Percentiles rank a stretch among this genome's conserved stretches.
Evolutionary conservation across 2,329 filamentous ascomycete species (phyloP).

Genomic region (Penicillium sp.): DNA sequence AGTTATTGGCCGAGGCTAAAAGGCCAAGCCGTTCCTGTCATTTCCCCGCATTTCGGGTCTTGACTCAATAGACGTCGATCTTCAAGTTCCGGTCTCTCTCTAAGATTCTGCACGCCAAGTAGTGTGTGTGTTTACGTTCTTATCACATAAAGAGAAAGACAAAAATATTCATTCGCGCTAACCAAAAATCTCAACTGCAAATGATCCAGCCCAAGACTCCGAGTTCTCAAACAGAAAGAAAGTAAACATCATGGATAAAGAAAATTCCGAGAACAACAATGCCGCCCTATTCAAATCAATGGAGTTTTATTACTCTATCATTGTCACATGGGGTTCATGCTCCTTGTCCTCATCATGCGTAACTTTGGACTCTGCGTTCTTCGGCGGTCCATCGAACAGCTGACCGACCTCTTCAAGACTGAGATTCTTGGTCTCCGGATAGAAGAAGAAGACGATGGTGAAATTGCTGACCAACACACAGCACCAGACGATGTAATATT

Average conservation of each 20-base stretch:
- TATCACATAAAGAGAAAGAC: too few relatives aligned
- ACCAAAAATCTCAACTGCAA: neutral
- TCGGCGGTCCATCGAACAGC: slow-evolving; percentile 21
- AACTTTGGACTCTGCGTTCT: slow-evolving; percentile 21
- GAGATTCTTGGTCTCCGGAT: slow-evolving; percentile 18
- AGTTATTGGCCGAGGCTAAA: neutral
- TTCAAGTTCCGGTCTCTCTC: too few relatives aligned
- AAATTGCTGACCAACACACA: slow-evolving; percentile 29
- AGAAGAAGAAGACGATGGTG: slow-evolving; percentile 26
- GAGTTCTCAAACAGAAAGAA: neutral
- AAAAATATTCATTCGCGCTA: too few relatives aligned
- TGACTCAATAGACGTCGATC: neutral
- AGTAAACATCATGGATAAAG: neutral
- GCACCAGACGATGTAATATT: slow-evolving; percentile 42
- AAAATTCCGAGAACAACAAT: neutral
- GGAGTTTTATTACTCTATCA: neutral
- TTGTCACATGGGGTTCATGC: neutral
- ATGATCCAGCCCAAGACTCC: neutral
- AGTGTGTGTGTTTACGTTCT: too few relatives aligned
- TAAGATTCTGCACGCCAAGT: too few relatives aligned
- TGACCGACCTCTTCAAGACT: slow-evolving; percentile 17
- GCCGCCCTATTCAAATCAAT: too few relatives aligned
- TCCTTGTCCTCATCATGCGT: neutral
- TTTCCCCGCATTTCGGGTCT: neutral
- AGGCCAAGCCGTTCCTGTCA: neutral